A percentile compares a stretch with the other conserved stretches of the same genome.
phyloP scores from a whole-genome alignment of 1,139 yeast genomes.

The Wickerhamomyces sp. region DNA sequence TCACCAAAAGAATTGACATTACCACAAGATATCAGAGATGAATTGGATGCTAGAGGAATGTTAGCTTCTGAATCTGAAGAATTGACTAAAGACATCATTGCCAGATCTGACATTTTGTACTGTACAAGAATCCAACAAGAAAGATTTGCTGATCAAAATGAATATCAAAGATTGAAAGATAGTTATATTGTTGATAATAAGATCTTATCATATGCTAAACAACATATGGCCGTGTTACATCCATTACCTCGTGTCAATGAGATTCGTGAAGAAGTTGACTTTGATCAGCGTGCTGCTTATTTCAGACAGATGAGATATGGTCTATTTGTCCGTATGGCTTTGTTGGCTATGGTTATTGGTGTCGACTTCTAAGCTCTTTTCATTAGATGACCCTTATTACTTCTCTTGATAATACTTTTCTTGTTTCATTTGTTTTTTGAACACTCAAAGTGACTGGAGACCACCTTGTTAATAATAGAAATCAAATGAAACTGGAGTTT shows the following conservation, averaged over 20 bases:
- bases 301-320: slow-evolving; percentile 99
- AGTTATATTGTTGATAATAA: slow-evolving; percentile 89
- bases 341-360: slow-evolving; percentile 96
- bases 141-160: slow-evolving; percentile 71
- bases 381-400: no score
- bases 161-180: slow-evolving; percentile 87
- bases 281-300: slow-evolving; percentile 98
- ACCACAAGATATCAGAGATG: slow-evolving; percentile 68
- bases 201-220: slow-evolving; percentile 87
- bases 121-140: slow-evolving; percentile 98
- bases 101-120: slow-evolving; percentile 90
- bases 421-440: not conserved
- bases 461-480: slow-evolving; percentile 1
- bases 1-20: slow-evolving; percentile 84
- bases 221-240: slow-evolving; percentile 98
- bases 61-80: slow-evolving; percentile 67
- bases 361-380: slow-evolving; percentile 43
- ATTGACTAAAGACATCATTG: slow-evolving; percentile 78
- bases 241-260: slow-evolving; percentile 97
- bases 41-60: slow-evolving; percentile 64
- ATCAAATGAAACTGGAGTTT: not conserved
- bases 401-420: not conserved
- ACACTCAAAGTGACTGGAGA: slow-evolving; percentile 11
- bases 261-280: slow-evolving; percentile 96
- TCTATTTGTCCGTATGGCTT: slow-evolving; percentile 96